Evolutionary conservation across 116 monocot species (phyloP).

Genomic region (Trichopus zeylanicus): DNA sequence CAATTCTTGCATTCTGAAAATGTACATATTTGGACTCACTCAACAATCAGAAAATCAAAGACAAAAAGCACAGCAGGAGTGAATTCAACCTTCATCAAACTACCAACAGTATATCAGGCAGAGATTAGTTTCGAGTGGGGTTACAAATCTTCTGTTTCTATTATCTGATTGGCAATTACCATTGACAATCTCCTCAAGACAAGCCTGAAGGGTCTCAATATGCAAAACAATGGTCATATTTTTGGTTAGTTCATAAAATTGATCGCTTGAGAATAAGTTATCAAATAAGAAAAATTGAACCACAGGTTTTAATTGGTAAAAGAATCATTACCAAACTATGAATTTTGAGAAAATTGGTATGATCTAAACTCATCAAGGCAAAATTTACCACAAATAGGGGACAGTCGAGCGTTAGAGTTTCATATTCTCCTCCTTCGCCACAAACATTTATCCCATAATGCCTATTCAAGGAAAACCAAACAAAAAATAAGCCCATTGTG

Average conservation of each 20-base stretch:
- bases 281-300: too few species aligned
- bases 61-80: neutral
- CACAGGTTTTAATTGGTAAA: too few species aligned
- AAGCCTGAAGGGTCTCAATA: too few species aligned
- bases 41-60: neutral
- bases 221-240: too few species aligned
- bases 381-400: conserved; percentile 77
- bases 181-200: too few species aligned
- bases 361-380: neutral
- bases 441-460: conserved; percentile 89
- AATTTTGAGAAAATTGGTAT: too few species aligned
- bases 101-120: neutral
- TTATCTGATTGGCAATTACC: too few species aligned
- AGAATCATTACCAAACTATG: neutral
- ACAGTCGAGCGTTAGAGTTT: conserved; percentile 93
- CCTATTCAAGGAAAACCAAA: conserved; percentile 27
- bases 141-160: too few species aligned
- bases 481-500: neutral
- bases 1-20: conserved; percentile 82
- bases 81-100: neutral
- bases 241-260: too few species aligned
- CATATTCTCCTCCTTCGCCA: conserved; percentile 99
- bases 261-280: too few species aligned
- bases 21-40: neutral
- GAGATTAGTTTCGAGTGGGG: neutral